Conservation (phyloP, 257 asterid genomes). For the Ilex aquifolium region DNA sequence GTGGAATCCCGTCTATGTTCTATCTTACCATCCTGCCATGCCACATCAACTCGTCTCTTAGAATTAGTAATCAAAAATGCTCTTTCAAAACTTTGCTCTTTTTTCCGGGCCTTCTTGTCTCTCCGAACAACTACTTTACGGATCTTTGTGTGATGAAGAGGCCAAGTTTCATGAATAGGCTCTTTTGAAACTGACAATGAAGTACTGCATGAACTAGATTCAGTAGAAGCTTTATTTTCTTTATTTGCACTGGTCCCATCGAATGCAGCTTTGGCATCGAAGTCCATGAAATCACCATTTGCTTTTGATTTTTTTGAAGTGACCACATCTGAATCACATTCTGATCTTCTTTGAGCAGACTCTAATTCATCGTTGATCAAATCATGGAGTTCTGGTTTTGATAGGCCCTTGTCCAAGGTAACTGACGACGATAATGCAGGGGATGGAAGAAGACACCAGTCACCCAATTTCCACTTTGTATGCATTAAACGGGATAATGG, state of each 20-base stretch:
- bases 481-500: conserved; percentile 80
- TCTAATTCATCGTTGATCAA: conserved; percentile 55
- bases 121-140: conserved; percentile 76
- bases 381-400: conserved; percentile 38
- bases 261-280: conserved; percentile 34
- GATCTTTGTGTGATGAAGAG: conserved; percentile 75
- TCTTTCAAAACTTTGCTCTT: conserved; percentile 78
- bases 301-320: conserved; percentile 37
- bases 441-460: conserved; percentile 88
- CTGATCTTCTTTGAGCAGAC: conserved; percentile 53
- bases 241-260: conserved; percentile 26
- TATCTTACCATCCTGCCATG: conserved; percentile 94
- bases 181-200: conserved; percentile 47
- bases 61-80: conserved; percentile 72
- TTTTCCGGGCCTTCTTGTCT: conserved; percentile 78
- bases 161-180: conserved; percentile 55
- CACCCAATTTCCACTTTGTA: conserved; percentile 95
- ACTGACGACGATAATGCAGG: conserved; percentile 23
- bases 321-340: conserved; percentile 58
- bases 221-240: conserved; percentile 32
- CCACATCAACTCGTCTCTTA: conserved; percentile 66
- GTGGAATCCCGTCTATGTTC: conserved; percentile 53
- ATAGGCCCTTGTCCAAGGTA: conserved; percentile 35
- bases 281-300: conserved; percentile 29
- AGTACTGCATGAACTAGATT: conserved; percentile 35